Percentiles rank a stretch among this genome's conserved stretches.
These are phyloP conservation scores for Choiromyces venosus DNA, from an alignment of 495 filamentous ascomycete species.

Conservation along the genomic window DNA sequence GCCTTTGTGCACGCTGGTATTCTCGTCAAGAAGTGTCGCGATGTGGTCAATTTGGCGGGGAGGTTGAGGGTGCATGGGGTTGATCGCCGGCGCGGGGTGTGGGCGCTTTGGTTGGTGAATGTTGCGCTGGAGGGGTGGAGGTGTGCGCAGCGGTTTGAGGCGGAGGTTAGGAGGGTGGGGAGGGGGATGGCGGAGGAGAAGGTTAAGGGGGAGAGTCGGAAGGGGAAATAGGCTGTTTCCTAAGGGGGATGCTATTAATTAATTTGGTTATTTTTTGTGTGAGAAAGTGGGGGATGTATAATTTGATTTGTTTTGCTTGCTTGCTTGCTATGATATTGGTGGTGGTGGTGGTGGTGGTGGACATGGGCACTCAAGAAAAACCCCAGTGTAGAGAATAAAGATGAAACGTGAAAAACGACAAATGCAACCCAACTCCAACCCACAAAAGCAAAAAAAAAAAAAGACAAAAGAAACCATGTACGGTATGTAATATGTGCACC, in stretches of 20 bases:
- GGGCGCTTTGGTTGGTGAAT: slow-evolving; percentile 33
- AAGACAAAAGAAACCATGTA: not conserved
- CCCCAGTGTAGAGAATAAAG: not conserved
- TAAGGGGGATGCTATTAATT: not conserved
- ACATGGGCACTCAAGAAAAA: not conserved
- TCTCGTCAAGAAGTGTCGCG: slow-evolving; percentile 40
- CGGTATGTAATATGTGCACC: not conserved
- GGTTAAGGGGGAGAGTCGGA: slow-evolving; percentile 24
- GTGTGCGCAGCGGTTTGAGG: slow-evolving; percentile 33
- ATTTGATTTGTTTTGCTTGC: not conserved
- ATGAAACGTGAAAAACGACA: not conserved
- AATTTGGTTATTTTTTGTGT: not conserved
- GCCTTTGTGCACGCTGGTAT: slow-evolving; percentile 37
- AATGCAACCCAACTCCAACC: not conserved
- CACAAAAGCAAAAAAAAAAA: not conserved
- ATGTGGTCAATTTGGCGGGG: slow-evolving; percentile 33
- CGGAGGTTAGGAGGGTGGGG: slow-evolving; percentile 36
- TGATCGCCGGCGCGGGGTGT: slow-evolving; percentile 25
- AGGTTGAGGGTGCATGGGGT: slow-evolving; percentile 34
- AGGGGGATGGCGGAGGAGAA: slow-evolving; percentile 21
- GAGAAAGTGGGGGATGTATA: not conserved
- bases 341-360: not conserved
- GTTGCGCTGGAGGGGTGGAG: slow-evolving; percentile 39
- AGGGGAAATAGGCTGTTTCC: slow-evolving; percentile 17
- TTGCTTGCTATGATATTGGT: not conserved